phyloP scores from a whole-genome alignment of 1,139 yeast genomes.

The Hansenula anomala region DNA sequence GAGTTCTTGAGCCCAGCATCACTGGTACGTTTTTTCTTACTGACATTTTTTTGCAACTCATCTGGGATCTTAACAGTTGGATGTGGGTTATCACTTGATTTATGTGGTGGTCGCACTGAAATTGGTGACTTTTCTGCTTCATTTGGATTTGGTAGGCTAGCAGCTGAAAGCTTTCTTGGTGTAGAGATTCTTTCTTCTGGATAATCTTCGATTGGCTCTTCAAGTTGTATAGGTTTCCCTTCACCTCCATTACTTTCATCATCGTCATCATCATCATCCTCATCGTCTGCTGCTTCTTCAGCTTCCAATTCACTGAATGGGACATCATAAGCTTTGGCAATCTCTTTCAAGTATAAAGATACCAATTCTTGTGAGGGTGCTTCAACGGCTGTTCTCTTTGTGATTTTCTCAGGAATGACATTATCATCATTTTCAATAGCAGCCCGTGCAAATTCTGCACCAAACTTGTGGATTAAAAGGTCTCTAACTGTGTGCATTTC shows the following conservation, averaged over 20 bases:
- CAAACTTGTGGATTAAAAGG: slow-evolving; percentile 57
- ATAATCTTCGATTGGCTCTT: slow-evolving; percentile 20
- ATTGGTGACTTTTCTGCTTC: slow-evolving; percentile 35
- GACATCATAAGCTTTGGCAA: slow-evolving; percentile 74
- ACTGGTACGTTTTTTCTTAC: slow-evolving; percentile 19
- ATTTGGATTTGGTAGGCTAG: slow-evolving; percentile 24
- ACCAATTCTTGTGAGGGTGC: slow-evolving; percentile 70
- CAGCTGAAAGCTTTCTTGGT: slow-evolving; percentile 26
- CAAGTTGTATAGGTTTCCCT: slow-evolving; percentile 20
- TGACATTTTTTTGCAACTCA: slow-evolving; percentile 27
- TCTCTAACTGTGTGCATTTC: slow-evolving; percentile 65
- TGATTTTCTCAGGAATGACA: slow-evolving; percentile 60
- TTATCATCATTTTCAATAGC: slow-evolving; percentile 57
- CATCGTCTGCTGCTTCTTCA: slow-evolving; percentile 33
- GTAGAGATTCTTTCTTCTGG: slow-evolving; percentile 16
- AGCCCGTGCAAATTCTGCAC: slow-evolving; percentile 54
- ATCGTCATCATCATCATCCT: slow-evolving; percentile 24
- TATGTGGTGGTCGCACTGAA: slow-evolving; percentile 39
- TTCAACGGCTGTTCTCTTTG: slow-evolving; percentile 56
- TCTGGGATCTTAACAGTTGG: slow-evolving; percentile 39
- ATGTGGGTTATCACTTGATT: slow-evolving; percentile 39
- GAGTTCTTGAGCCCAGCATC: slow-evolving; percentile 20
- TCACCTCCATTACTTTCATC: slow-evolving; percentile 25
- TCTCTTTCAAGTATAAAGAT: slow-evolving; percentile 67
- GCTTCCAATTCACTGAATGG: slow-evolving; percentile 59